Base-by-base conservation (phyloP, 768 basidiomycete species). In the Sarcodon sp. region DNA sequence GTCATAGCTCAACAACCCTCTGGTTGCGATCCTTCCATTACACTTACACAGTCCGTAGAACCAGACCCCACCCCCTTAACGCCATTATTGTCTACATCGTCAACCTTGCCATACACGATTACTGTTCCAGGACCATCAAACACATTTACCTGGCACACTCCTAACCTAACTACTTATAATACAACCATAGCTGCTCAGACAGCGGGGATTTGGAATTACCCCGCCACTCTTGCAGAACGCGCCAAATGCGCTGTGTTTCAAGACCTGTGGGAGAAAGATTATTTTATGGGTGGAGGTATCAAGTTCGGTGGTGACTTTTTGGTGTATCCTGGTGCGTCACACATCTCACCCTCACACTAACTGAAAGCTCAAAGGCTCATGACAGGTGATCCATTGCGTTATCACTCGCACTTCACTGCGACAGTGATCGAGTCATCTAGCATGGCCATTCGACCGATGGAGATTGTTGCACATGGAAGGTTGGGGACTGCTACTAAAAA, bases 401-500 rank as follows among this genome's bases (percentile, higher is more conserved):
- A 94, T 62, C 96, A 99, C 59, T 96, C 94, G 2, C 96, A 99
- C 62, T 98, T 97, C 60, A 81, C 83, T 16, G 86, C 86, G 16
- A 81, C 86, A 5, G 86, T 96, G 10, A 63, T 89, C 32, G 74
- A 84, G 10, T 78, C 84, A 6, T 76, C 77, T 2, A 53, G 62
- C 43, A 58, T 77, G 10, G 54, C 70, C 1, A 70, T 99, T 45
- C 70, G 74, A 44, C 92, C 96, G 4, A 87, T 94, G 79, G 91
- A 98, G 62, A 77, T 99, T 43, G 87, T 99, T 18, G 93, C 94
- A 0, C 92, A 92, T 60, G 96, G 96, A 13, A 75, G 96, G 33
- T 66, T 99, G 33, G 96, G 94, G 1, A 99, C 96, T 3, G 96
- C 87, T 9, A 97, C 96, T 7, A 98, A 97, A 64, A 99, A 99